Percentiles rank a stretch among this genome's conserved stretches.
phyloP scores from a whole-genome alignment of 2,329 filamentous ascomycete genomes.

The Sordariomycetes sp. region DNA sequence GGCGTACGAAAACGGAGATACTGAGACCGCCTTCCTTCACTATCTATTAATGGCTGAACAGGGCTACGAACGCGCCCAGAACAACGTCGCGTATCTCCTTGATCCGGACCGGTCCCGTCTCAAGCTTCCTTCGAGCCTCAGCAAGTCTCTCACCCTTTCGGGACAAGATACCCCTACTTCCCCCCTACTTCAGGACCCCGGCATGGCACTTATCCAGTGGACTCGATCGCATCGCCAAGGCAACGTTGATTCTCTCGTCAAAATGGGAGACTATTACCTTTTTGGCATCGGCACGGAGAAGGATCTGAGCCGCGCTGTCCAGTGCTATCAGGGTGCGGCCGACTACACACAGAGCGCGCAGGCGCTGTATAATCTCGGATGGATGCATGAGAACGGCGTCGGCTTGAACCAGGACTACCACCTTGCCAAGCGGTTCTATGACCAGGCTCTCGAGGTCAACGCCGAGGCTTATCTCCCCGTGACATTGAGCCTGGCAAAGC shows the following conservation, averaged over 20 bases:
- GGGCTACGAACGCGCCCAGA: constrained; percentile 80
- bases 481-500: constrained; percentile 74
- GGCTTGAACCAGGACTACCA: constrained; percentile 93
- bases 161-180: constrained; percentile 2
- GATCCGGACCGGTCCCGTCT: constrained; percentile 60
- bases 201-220: constrained; percentile 81
- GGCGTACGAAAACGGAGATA: constrained; percentile 69
- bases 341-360: constrained; percentile 89
- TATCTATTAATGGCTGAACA: constrained; percentile 87
- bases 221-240: constrained; percentile 86
- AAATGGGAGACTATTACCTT: constrained; percentile 98
- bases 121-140: constrained; percentile 29
- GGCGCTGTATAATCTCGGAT: constrained; percentile 92
- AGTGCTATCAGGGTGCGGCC: constrained; percentile 85
- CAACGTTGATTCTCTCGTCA: constrained; percentile 89
- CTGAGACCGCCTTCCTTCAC: constrained; percentile 67
- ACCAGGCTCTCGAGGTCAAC: constrained; percentile 83
- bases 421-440: constrained; percentile 92
- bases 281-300: constrained; percentile 61
- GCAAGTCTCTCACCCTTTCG: not conserved
- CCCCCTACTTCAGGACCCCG: constrained; percentile 36
- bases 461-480: constrained; percentile 90
- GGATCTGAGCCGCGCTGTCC: constrained; percentile 77
- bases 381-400: constrained; percentile 98
- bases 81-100: constrained; percentile 79